phyloP scores from a whole-genome alignment of 768 basidiomycete species.

The Hygrophoropsis aurantiaca region DNA sequence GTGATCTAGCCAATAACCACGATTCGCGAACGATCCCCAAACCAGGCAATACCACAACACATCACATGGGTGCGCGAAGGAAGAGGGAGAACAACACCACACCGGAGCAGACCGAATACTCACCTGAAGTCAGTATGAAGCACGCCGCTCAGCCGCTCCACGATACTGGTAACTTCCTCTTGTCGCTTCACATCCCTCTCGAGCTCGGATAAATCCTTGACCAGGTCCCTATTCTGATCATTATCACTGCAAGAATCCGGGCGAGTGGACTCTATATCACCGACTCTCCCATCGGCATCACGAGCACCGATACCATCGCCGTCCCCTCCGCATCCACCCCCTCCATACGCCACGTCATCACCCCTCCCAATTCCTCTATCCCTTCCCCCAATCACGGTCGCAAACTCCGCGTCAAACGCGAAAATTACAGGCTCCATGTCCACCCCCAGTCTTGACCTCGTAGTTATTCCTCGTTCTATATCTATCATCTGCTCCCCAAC shows the following conservation, averaged over 20 bases:
- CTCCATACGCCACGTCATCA: too few species aligned
- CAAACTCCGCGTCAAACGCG: slow-evolving; percentile 25
- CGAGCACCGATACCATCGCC: too few species aligned
- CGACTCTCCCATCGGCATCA: too few species aligned
- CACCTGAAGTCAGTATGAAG: slow-evolving; percentile 19
- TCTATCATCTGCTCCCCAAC: too few species aligned
- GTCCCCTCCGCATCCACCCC: background rate
- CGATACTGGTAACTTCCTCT: slow-evolving; percentile 14
- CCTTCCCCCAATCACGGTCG: slow-evolving; percentile 15
- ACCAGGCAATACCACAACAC: too few species aligned
- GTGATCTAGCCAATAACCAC: background rate
- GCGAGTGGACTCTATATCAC: too few species aligned
- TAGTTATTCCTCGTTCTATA: too few species aligned
- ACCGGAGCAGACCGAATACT: background rate
- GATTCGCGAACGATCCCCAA: too few species aligned
- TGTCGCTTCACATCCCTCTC: slow-evolving; percentile 1
- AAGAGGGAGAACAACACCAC: background rate
- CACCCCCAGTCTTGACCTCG: background rate
- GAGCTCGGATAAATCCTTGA: too few species aligned
- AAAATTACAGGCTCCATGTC: slow-evolving; percentile 12
- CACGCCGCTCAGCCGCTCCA: slow-evolving; percentile 11
- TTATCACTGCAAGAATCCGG: too few species aligned
- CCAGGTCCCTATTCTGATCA: too few species aligned
- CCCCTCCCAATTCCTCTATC: background rate
- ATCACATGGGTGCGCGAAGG: too few species aligned